Base-by-base conservation (phyloP, 768 basidiomycete species). In the Lentinula edodes region DNA sequence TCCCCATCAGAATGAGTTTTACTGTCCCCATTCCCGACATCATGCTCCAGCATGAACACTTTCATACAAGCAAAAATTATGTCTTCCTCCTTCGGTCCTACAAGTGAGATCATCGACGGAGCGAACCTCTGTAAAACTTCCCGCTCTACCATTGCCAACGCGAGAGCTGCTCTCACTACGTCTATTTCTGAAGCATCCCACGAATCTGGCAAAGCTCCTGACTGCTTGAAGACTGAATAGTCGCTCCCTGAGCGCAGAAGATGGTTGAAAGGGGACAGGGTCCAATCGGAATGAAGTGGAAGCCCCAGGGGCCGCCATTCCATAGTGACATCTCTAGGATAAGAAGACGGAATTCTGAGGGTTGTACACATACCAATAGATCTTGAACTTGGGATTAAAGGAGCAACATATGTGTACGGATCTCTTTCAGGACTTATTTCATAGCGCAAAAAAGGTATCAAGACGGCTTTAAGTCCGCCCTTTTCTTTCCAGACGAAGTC, bases 21-120 rank as follows among this genome's bases (percentile, higher is more conserved):
- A 18, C 7, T 23, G 34, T 38, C n/a, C 5, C 41, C 55, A 3
- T 23, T n/a, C 6, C 41, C 55, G 13, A 58, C 87, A 1, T 84
- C 92, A 69, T 96, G 91, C 71, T 98, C 95, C 34, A 98, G 84
- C 94, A 97, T 95, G 74, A 93, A 94, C 15, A 97, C 85, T 65
- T 91, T 92, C 92, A 97, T 95, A 64, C 93, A 89, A 18, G 80
- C 83, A 66, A 95, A 89, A 5, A 90, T 77, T 1, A 80, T 74
- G 64, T 88, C 84, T 56, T 85, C 83, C 20, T 6, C 13, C 48
- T 82, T 76, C 16, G 72, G 76, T 68, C 86, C 67, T 13, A 67
- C 64, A 0, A 68, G 62, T 20, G 46, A 16, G 5, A 64, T 39
- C 58, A 59, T 7, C 55, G 32, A 56, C 65, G 36, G 32, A 50